Evolutionary conservation across 129 eudicot species (phyloP), one percentile per base, ranked within the genome.

Genomic region (Sambucus nigra): DNA sequence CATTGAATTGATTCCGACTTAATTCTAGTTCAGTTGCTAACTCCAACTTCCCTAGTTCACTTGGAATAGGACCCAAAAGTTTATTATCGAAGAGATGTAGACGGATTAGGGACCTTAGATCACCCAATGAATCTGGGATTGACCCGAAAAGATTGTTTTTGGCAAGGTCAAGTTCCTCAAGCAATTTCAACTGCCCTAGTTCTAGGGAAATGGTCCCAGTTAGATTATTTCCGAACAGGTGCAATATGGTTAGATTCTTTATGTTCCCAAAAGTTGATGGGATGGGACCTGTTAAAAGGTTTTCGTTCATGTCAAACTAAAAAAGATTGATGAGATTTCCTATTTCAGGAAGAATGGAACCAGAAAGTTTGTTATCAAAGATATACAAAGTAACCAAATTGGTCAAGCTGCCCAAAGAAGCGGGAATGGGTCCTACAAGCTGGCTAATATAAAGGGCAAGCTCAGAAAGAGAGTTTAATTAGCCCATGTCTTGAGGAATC

Each of bases 151-250:
- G 72, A n/a, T 38, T 18, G 47, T 72, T 72, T 3, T 20, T 0
- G 24, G 33, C 16, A 25, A 72, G 53, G 24, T 51, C 47, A 0
- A 41, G 9, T n/a, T 48, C 10, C 39, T 17, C 22, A 2, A 74
- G 80, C 7, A 58, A 62, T 12, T 16, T 70, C 68, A 79, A 4
- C 5, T 63, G 63, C 8, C 78, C 71, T 6, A 79, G 20, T 12
- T 59, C 76, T 1, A 29, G 25, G 1, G 87, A 81, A 26, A 74
- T 79, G 20, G 62, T 20, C 40, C 78, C 86, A 31, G 60, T 61
- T 11, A 79, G 25, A 0, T 44, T 17, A 25, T 79, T 79, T 5
- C 49, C 1, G 39, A 11, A 60, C n/a, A n/a, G n/a, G n/a, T n/a
- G n/a, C n/a, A n/a, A n/a, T n/a, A n/a, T n/a, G n/a, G n/a, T n/a